Base-by-base conservation (phyloP, 768 basidiomycete species). In the Flagelloscypha sp. region DNA sequence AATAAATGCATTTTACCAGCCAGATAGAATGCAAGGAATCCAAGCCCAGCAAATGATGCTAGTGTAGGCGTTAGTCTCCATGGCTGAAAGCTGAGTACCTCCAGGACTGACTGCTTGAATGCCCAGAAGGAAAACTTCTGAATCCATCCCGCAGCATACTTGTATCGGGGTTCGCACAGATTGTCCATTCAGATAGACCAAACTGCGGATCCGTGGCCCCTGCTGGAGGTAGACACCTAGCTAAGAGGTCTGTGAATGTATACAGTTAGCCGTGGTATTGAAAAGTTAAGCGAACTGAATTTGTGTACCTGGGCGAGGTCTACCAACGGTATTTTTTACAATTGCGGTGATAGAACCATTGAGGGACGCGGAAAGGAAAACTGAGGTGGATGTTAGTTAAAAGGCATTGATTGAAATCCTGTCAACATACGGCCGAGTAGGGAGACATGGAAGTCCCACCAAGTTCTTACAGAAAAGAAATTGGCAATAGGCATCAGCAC, bases 31-130 rank as follows among this genome's bases (percentile, higher is more conserved):
- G 83, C 65, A 25, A 98, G 65, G 59, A 92, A 93, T 2, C 85
- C 87, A 6, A 99, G 68, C 1, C 94, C 94, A 5, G 90, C 87
- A 53, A 94, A 97, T 0, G 92, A 88, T 36, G 94, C 89, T 87
- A 46, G 30, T 35, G 31, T 8, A 20, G 36, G 30, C 12, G 23
- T 33, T 18, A 41, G 27, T 38, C 7, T 28, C 16, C 30, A 22
- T 40, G 24, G 17, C 16, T 22, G 6, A 6, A 16, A 17, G 19
- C 12, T 12, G 6, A 23, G 5, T 27, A n/a, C 4, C 16, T 6
- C 22, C 27, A 17, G 12, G 10, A 61, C 82, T 33, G 58, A 92
- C 89, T 42, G 46, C 86, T 89, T 3, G 88, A 81, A 58, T 95
- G 92, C 1, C 93, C 93, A 36, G 85, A 88, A 10, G 83, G 84